phyloP scores from a whole-genome alignment of 2,329 filamentous ascomycete species.

The Calonectria leucothoes region DNA sequence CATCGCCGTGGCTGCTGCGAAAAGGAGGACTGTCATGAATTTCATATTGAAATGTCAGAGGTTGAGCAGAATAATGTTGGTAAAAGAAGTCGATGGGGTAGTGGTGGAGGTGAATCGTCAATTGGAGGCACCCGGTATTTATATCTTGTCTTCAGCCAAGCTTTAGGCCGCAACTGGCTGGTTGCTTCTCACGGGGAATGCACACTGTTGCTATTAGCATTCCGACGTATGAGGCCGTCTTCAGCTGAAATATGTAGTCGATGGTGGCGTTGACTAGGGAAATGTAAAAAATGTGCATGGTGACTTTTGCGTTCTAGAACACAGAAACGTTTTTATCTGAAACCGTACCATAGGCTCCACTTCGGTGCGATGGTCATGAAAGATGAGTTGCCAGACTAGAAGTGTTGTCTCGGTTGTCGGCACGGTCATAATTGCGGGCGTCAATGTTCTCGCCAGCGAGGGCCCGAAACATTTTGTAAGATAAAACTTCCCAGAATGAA shows the following conservation, averaged over 20 bases:
- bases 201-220: neutral
- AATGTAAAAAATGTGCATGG: neutral
- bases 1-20: neutral
- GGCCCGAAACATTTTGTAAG: neutral
- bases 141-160: neutral
- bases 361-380: neutral
- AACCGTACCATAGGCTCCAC: too few relatives aligned
- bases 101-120: neutral
- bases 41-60: neutral
- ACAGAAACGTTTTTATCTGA: too few relatives aligned
- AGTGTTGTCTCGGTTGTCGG: neutral
- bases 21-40: neutral
- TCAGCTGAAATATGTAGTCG: neutral
- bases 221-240: neutral
- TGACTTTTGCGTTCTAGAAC: neutral
- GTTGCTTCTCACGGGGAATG: neutral
- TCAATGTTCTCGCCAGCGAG: neutral
- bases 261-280: neutral
- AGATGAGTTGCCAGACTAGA: neutral
- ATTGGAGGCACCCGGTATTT: neutral
- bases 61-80: neutral
- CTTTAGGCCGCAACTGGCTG: neutral
- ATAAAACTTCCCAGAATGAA: too few relatives aligned
- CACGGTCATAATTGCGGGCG: too few relatives aligned
- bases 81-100: neutral